phyloP scores from a whole-genome alignment of 1,139 yeast species.

The Debaryomyces sp. region DNA sequence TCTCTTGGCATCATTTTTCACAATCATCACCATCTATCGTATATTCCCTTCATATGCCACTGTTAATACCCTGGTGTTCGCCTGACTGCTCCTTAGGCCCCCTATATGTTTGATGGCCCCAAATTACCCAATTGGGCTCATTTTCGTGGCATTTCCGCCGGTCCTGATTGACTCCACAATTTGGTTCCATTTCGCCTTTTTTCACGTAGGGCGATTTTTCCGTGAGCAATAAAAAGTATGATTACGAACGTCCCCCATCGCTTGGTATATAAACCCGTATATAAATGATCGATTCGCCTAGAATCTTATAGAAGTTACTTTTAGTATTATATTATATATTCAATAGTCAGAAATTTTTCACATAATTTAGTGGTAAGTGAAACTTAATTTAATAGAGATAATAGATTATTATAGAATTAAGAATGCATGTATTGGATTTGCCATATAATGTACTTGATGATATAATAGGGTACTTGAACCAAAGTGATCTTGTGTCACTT shows the following conservation, averaged over 20 bases:
- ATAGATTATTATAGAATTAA: background rate
- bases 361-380: background rate
- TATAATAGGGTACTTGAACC: conserved; percentile 16
- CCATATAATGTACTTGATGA: conserved; percentile 9
- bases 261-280: background rate
- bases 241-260: conserved; percentile 7
- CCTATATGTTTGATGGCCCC: conserved; percentile 8
- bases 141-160: background rate
- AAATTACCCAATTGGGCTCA: conserved; percentile 10
- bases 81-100: background rate
- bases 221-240: background rate
- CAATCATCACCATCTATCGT: background rate
- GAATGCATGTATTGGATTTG: conserved; percentile 2
- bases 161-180: conserved; percentile 3
- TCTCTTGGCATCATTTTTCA: background rate
- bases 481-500: conserved; percentile 18
- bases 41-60: background rate
- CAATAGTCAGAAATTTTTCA: background rate
- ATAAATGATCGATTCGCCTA: background rate
- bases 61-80: conserved; percentile 1
- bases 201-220: conserved; percentile 5
- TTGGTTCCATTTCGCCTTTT: conserved; percentile 4
- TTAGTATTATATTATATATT: background rate
- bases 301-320: background rate
- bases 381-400: background rate